Evolutionary conservation across 192 early-diverging fungal genomes (phyloP).

Genomic region (Podila horticola): DNA sequence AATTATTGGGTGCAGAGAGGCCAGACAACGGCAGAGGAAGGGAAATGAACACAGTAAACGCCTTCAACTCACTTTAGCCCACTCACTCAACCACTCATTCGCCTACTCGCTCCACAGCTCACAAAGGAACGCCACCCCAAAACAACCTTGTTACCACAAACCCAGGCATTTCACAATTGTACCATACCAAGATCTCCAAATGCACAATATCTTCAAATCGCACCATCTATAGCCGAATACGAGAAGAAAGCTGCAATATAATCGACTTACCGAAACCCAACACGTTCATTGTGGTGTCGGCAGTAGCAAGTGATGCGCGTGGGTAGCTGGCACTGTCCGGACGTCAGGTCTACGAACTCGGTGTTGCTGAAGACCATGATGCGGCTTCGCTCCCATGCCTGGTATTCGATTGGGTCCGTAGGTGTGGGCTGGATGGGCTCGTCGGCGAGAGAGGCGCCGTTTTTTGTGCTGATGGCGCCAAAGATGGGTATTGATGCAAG

Average conservation of each 20-base stretch:
- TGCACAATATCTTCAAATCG: neutral
- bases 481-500: slow-evolving; percentile 46
- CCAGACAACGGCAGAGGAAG: neutral
- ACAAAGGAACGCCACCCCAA: too few species aligned
- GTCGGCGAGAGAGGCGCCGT: slow-evolving; percentile 11
- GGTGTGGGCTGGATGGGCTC: slow-evolving; percentile 45
- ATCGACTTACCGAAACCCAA: slow-evolving; percentile 48
- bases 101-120: too few species aligned
- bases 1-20: too few species aligned
- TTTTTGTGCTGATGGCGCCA: slow-evolving; percentile 37
- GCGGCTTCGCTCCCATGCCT: slow-evolving; percentile 35
- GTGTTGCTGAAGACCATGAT: slow-evolving; percentile 53
- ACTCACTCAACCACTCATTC: too few species aligned
- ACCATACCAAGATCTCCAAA: too few species aligned
- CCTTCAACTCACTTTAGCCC: too few species aligned
- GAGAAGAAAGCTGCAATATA: neutral
- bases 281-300: slow-evolving; percentile 54
- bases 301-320: slow-evolving; percentile 91
- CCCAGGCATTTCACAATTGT: too few species aligned
- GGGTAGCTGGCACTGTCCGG: slow-evolving; percentile 69
- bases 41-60: neutral
- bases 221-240: neutral
- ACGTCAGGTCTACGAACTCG: slow-evolving; percentile 40
- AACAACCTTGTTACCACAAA: too few species aligned
- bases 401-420: slow-evolving; percentile 40